phyloP scores from a whole-genome alignment of 2,329 filamentous ascomycete species.

The Leptodontidium sp. region DNA sequence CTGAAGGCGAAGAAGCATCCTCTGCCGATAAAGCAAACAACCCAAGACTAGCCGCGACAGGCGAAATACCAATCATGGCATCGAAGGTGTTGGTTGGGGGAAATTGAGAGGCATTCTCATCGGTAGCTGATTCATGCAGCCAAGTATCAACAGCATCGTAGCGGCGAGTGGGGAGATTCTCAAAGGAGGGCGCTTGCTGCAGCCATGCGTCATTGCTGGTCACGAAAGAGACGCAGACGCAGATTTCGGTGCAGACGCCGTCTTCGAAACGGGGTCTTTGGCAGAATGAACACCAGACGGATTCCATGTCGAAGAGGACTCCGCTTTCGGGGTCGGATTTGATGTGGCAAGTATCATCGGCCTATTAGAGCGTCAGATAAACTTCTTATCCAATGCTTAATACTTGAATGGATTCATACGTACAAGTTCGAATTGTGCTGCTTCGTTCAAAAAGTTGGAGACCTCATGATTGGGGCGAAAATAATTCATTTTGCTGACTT shows the following conservation, averaged over 20 bases:
- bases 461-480: not conserved
- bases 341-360: conserved; percentile 4
- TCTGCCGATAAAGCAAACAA: not conserved
- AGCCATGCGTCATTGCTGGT: conserved; percentile 9
- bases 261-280: conserved; percentile 5
- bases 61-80: not conserved
- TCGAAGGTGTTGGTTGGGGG: not conserved
- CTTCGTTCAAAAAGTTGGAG: not conserved
- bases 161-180: not conserved
- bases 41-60: not conserved
- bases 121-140: not conserved
- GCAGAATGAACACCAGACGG: conserved; percentile 15
- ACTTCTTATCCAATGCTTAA: not conserved
- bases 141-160: conserved; percentile 1
- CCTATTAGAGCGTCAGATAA: not conserved
- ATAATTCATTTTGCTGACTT: not conserved
- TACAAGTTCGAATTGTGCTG: not conserved
- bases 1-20: not conserved
- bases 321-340: not conserved
- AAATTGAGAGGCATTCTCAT: not conserved
- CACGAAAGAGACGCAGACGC: conserved; percentile 7
- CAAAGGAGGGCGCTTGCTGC: not conserved
- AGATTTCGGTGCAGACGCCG: conserved; percentile 9
- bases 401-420: not conserved
- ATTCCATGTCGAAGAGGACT: conserved; percentile 2